phyloP scores from a whole-genome alignment of 2,329 filamentous ascomycete genomes.

The Neonectria neomacrospora region DNA sequence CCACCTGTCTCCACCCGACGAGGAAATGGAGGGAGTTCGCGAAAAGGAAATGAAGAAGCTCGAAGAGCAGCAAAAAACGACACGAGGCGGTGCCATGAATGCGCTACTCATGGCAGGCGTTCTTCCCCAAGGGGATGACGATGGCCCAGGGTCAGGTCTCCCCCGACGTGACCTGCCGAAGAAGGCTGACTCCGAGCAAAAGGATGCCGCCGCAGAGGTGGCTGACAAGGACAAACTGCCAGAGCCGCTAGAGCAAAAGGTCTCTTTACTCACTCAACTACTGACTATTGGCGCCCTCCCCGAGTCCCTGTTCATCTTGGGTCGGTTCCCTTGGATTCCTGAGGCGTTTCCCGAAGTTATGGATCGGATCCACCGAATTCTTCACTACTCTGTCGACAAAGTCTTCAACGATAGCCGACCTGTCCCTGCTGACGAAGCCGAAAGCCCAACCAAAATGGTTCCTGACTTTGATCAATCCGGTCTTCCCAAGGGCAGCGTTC shows the following conservation, averaged over 20 bases:
- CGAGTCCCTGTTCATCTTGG: constrained; percentile 91
- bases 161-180: constrained; percentile 63
- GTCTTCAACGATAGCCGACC: constrained; percentile 67
- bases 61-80: constrained; percentile 78
- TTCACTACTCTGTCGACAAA: constrained; percentile 83
- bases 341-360: constrained; percentile 86
- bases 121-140: constrained; percentile 75
- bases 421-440: constrained; percentile 41
- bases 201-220: constrained; percentile 54
- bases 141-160: constrained; percentile 63
- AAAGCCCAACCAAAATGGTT: constrained; percentile 58
- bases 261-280: constrained; percentile 83
- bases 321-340: constrained; percentile 91
- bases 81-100: constrained; percentile 79
- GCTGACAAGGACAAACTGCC: constrained; percentile 65
- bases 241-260: constrained; percentile 88
- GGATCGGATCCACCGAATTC: constrained; percentile 83
- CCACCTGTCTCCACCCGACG: constrained; percentile 88
- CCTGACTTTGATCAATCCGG: constrained; percentile 71
- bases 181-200: constrained; percentile 65
- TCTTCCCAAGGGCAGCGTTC: constrained; percentile 75
- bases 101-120: constrained; percentile 89
- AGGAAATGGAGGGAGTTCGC: constrained; percentile 80
- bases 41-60: constrained; percentile 79
- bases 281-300: constrained; percentile 92